Base-by-base conservation (phyloP, 1,284 basidiomycete genomes). In the Ceratobasidium sp. region DNA sequence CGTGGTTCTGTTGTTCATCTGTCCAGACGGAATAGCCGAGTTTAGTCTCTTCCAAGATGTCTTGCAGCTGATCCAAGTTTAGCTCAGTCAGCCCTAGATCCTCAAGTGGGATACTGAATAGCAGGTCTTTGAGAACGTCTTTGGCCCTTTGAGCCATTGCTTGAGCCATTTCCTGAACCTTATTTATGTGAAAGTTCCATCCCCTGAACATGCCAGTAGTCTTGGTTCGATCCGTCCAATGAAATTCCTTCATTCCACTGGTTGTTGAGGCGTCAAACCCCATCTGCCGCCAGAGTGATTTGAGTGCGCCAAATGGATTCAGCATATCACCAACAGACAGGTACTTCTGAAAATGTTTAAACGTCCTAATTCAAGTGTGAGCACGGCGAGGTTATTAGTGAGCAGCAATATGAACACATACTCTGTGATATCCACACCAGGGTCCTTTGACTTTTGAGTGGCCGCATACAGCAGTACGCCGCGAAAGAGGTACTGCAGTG, bases 401-500 rank as follows among this genome's bases (percentile, higher is more conserved):
- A 43, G 22, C 29, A 39, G 13, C 6, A 61, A 11, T 61, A 6
- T 24, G 8, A 37, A 22, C 58, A 41, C 34, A 13, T 24, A 56
- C 54, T 4, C 29, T 16, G 34, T 19, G 3, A 3, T 9, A 34
- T 56, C 19, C 16, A 19, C 37, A 8, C 37, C 37, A 27, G 39
- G 39, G 6, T 11, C 8, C 3, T 41, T 19, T 24, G 39, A 6
- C 22, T 61, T 13, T 19, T 9, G 4, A 11, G 6, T 4, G 3
- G 58, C 58, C 22, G n/a, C 58, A 3, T 41, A 3, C 22, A 61
- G 16, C 2, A 61, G 24, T 3, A 61, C 58, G 24, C 37, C 9
- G 8, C 58, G 39, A n/a, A 61, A 61, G 4, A 39, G 2, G 16
- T 61, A 61, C 37, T 61, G 58, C 22, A 61, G 19, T 41, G 58